These are phyloP conservation scores for Melanogaster broomeanus DNA, from an alignment of 768 basidiomycete genomes.

Conservation along the genomic window DNA sequence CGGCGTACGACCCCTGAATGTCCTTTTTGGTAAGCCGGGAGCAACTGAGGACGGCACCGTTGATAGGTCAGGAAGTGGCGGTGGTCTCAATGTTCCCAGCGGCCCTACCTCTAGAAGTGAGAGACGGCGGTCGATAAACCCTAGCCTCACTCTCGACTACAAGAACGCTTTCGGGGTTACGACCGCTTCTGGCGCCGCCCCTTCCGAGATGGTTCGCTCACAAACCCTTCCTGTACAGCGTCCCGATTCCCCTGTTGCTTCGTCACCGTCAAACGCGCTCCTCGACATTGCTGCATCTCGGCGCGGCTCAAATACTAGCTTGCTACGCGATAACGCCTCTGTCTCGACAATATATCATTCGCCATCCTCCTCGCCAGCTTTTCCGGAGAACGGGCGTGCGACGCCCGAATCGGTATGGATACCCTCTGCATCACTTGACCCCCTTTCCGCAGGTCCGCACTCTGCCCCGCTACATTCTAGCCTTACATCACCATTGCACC, in stretches of 20 bases:
- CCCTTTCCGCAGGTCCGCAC: conserved; percentile 1
- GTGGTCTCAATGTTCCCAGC: conserved; percentile 29
- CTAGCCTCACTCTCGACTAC: conserved; percentile 41
- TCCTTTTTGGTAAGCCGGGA: conserved; percentile 28
- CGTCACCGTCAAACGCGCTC: conserved; percentile 17
- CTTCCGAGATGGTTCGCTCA: conserved; percentile 32
- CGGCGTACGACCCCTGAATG: conserved; percentile 41
- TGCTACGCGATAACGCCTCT: conserved; percentile 29
- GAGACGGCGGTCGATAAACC: conserved; percentile 58
- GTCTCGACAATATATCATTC: conserved; percentile 33
- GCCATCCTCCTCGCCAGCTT: conserved; percentile 41
- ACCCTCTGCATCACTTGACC: conserved; percentile 38
- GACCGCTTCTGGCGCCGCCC: conserved; percentile 12
- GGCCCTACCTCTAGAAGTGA: conserved; percentile 39
- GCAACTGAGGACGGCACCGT: conserved; percentile 6
- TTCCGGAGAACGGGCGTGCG: conserved; percentile 32
- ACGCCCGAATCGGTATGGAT: conserved; percentile 43
- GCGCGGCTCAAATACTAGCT: conserved; percentile 25
- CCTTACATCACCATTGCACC: conserved; percentile 12
- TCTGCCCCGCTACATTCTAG: conserved; percentile 2
- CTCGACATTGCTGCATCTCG: conserved; percentile 18
- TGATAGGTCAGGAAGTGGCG: conserved; percentile 6
- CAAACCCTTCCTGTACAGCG: conserved; percentile 27
- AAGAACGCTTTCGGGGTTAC: conserved; percentile 6
- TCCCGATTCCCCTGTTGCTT: conserved; percentile 22